Conservation (phyloP, 306 rosid genomes). For the Ziziphus jujuba region DNA sequence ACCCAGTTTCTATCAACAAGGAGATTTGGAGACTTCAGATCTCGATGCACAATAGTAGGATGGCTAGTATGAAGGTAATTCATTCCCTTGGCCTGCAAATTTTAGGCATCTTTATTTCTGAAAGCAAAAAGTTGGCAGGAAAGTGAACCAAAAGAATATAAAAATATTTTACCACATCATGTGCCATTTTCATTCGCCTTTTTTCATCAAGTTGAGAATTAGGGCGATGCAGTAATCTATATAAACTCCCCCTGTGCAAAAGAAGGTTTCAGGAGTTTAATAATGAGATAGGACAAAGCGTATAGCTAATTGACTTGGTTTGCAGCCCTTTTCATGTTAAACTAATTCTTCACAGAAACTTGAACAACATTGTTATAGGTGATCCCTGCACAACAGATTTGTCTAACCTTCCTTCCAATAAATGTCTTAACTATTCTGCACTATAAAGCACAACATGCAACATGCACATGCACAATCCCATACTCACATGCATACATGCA, state of each 20-base stretch:
- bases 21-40: slow-evolving; percentile 93
- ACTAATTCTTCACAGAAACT: not conserved
- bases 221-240: slow-evolving; percentile 89
- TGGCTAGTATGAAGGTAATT: slow-evolving; percentile 98
- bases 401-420: not conserved
- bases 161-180: slow-evolving; percentile 81
- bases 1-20: slow-evolving; percentile 98
- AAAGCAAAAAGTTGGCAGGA: slow-evolving; percentile 28
- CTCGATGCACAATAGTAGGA: slow-evolving; percentile 96
- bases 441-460: not conserved
- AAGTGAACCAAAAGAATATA: slow-evolving; percentile 16
- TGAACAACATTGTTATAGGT: too few relatives aligned
- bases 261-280: slow-evolving; percentile 34
- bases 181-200: slow-evolving; percentile 92
- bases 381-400: not conserved
- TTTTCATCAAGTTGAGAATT: slow-evolving; percentile 84
- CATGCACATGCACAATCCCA: not conserved
- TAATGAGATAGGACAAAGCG: slow-evolving; percentile 21
- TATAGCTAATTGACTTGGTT: slow-evolving; percentile 18
- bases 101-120: slow-evolving; percentile 10
- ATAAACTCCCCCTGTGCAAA: slow-evolving; percentile 86
- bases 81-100: slow-evolving; percentile 93
- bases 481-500: too few relatives aligned
- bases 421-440: not conserved
- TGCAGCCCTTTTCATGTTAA: not conserved